These are phyloP conservation scores for Dactylonectria estremocensis DNA, from an alignment of 2,329 filamentous ascomycete genomes.

Conservation along the genomic window DNA sequence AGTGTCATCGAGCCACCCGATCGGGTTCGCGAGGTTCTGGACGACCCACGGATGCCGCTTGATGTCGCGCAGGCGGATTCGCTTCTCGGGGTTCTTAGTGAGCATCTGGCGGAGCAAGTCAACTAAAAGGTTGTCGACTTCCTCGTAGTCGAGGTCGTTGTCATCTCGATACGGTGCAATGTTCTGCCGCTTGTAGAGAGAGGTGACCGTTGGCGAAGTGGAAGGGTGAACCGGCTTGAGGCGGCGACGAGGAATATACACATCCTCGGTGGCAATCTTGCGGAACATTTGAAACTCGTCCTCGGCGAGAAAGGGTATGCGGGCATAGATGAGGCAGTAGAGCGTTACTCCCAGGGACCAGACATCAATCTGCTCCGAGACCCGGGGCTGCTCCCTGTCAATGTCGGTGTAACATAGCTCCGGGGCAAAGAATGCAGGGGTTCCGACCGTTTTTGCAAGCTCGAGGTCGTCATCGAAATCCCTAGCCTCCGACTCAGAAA, in stretches of 20 bases:
- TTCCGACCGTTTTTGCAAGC: conserved; percentile 97
- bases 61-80: conserved; percentile 91
- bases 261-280: conserved; percentile 92
- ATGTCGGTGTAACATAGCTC: conserved; percentile 93
- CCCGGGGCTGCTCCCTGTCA: conserved; percentile 78
- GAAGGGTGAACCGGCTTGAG: conserved; percentile 81
- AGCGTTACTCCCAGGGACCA: conserved; percentile 98
- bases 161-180: conserved; percentile 81
- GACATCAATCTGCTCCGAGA: conserved; percentile 95
- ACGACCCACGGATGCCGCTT: conserved; percentile 96
- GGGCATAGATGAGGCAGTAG: conserved; percentile 94
- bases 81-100: conserved; percentile 88
- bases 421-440: conserved; percentile 96
- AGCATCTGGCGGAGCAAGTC: conserved; percentile 87
- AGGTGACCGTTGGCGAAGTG: conserved; percentile 69
- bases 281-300: conserved; percentile 94
- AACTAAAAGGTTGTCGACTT: conserved; percentile 83
- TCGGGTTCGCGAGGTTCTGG: conserved; percentile 80
- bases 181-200: conserved; percentile 71
- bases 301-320: conserved; percentile 92
- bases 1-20: conserved; percentile 93
- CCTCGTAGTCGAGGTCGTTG: conserved; percentile 86
- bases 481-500: conserved; percentile 84
- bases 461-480: conserved; percentile 95
- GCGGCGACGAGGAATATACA: conserved; percentile 87